Evolutionary conservation across 495 filamentous ascomycete species (phyloP).

Genomic region (Lasiosphaeris hirsuta): DNA sequence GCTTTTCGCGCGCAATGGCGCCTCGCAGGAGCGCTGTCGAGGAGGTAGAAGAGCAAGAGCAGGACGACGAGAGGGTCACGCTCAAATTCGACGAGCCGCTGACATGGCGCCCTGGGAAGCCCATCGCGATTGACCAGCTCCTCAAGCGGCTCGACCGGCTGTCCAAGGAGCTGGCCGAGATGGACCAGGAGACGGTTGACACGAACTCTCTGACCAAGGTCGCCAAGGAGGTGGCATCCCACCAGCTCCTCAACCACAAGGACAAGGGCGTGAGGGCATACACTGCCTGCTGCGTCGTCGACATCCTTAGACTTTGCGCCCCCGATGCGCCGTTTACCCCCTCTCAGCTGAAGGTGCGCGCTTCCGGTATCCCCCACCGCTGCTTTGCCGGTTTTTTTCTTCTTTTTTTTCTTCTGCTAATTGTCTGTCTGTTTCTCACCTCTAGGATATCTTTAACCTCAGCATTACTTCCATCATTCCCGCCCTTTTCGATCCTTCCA

Average conservation of each 20-base stretch:
- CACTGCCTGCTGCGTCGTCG: constrained; percentile 84
- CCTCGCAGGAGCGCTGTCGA: constrained; percentile 31
- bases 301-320: constrained; percentile 89
- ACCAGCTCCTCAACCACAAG: constrained; percentile 81
- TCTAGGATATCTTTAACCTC: constrained; percentile 88
- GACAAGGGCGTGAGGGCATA: constrained; percentile 90
- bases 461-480: constrained; percentile 80
- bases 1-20: constrained; percentile 30
- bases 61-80: constrained; percentile 25
- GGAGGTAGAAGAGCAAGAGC: constrained; percentile 31
- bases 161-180: constrained; percentile 74
- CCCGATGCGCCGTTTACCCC: constrained; percentile 93
- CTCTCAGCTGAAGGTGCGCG: constrained; percentile 78
- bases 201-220: constrained; percentile 75
- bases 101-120: constrained; percentile 87
- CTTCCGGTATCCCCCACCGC: background rate
- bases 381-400: background rate
- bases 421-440: constrained; percentile 6
- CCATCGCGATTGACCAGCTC: constrained; percentile 79
- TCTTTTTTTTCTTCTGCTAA: no score
- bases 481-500: constrained; percentile 79
- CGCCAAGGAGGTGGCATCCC: constrained; percentile 82
- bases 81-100: constrained; percentile 82
- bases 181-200: constrained; percentile 86
- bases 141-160: constrained; percentile 76